These are phyloP conservation scores for Darksidea phi DNA, from an alignment of 495 filamentous ascomycete species.

Conservation along the genomic window DNA sequence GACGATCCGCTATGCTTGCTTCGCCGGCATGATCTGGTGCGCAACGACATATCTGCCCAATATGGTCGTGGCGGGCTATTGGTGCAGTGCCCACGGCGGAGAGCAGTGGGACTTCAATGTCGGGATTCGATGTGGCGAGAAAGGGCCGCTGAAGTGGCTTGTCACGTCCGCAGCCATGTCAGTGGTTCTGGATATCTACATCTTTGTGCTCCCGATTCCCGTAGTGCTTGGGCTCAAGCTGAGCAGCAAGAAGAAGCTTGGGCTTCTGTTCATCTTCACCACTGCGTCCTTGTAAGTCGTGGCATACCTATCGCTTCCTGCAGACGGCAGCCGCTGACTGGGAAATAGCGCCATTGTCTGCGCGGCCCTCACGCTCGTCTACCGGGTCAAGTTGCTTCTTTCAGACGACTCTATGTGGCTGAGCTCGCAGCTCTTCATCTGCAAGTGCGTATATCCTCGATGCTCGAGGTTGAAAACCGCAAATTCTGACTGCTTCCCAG, in stretches of 20 bases:
- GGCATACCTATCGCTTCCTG: neutral
- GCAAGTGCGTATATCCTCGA: conserved; percentile 13
- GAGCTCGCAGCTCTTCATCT: conserved; percentile 18
- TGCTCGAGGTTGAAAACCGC: neutral
- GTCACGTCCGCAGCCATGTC: conserved; percentile 5
- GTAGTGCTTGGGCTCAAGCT: conserved; percentile 14
- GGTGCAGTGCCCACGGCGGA: conserved; percentile 4
- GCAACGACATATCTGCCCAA: conserved; percentile 25
- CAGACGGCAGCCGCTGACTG: neutral
- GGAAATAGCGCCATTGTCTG: neutral
- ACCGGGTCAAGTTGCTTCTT: conserved; percentile 6
- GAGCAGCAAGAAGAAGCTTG: neutral
- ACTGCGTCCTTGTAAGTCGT: conserved; percentile 17
- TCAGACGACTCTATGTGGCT: conserved; percentile 3
- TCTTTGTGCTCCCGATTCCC: conserved; percentile 5
- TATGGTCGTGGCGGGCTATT: conserved; percentile 10
- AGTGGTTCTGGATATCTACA: conserved; percentile 11
- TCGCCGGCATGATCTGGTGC: conserved; percentile 17
- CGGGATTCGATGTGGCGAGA: neutral
- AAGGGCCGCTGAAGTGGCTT: neutral
- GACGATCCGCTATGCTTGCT: conserved; percentile 19
- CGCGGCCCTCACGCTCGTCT: conserved; percentile 1
- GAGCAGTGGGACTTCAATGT: conserved; percentile 6
- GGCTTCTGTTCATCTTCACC: conserved; percentile 10
- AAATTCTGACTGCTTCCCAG: neutral